Evolutionary conservation across 2,329 filamentous ascomycete genomes (phyloP).

Genomic region (Cercospora zeina): DNA sequence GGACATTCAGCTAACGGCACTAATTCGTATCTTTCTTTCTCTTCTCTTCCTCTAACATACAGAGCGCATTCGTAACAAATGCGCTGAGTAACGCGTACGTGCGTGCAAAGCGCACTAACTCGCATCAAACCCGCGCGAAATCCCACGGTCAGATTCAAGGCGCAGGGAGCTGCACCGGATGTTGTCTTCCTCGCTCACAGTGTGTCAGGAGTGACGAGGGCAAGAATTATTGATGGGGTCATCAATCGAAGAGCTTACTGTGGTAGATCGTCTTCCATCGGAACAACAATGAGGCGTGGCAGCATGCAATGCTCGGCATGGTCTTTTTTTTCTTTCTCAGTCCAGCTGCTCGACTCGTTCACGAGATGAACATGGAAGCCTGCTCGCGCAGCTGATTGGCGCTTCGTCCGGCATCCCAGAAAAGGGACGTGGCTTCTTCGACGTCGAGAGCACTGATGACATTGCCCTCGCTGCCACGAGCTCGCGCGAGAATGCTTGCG

Average conservation of each 20-base stretch:
- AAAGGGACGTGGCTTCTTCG: conserved; percentile 51
- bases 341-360: conserved; percentile 20
- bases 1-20: no score
- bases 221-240: no score
- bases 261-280: not conserved
- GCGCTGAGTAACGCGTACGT: no score
- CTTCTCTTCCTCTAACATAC: no score
- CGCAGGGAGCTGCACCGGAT: no score
- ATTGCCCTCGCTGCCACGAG: conserved; percentile 48
- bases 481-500: conserved; percentile 84
- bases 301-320: not conserved
- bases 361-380: conserved; percentile 41
- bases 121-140: no score
- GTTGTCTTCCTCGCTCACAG: no score
- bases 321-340: not conserved
- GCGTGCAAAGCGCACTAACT: no score
- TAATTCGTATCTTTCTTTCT: no score
- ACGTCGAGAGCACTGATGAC: conserved; percentile 57
- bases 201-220: no score
- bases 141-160: no score
- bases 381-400: conserved; percentile 41
- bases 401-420: conserved; percentile 53
- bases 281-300: not conserved
- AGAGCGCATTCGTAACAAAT: no score
- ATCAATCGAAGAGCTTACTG: not conserved